phyloP scores from a whole-genome alignment of 2,329 filamentous ascomycete species.

The Aspergillus pseudoglaucus region DNA sequence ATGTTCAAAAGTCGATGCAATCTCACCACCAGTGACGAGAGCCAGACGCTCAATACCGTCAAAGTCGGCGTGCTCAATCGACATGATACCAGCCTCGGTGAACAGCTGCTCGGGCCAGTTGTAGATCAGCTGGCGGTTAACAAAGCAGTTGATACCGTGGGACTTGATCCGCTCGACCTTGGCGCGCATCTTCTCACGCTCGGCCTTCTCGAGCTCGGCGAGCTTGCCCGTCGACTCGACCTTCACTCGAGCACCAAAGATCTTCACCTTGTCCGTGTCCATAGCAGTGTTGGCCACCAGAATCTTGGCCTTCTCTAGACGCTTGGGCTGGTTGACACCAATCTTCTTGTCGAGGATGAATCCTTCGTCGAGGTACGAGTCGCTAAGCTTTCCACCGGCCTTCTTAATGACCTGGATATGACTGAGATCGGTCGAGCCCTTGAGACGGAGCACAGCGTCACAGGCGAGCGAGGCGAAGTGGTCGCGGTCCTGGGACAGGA shows the following conservation, averaged over 20 bases:
- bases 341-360: slow-evolving; percentile 99
- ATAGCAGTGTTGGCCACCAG: slow-evolving; percentile 96
- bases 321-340: slow-evolving; percentile 95
- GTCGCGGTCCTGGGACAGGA: slow-evolving; percentile 85
- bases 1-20: slow-evolving; percentile 95
- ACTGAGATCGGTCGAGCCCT: slow-evolving; percentile 85
- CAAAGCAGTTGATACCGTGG: slow-evolving; percentile 99
- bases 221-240: slow-evolving; percentile 94
- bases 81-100: slow-evolving; percentile 94
- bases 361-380: slow-evolving; percentile 95
- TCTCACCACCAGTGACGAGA: slow-evolving; percentile 93
- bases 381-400: slow-evolving; percentile 91
- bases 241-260: slow-evolving; percentile 95
- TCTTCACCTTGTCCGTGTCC: slow-evolving; percentile 99
- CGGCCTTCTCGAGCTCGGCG: slow-evolving; percentile 95
- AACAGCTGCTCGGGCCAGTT: slow-evolving; percentile 99
- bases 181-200: slow-evolving; percentile 98
- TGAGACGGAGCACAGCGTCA: slow-evolving; percentile 84
- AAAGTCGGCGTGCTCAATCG: slow-evolving; percentile 98
- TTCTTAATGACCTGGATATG: slow-evolving; percentile 99
- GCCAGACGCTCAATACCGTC: slow-evolving; percentile 94
- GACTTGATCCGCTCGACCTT: slow-evolving; percentile 99
- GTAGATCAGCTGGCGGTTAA: slow-evolving; percentile 98
- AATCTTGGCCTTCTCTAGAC: slow-evolving; percentile 96
- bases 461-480: slow-evolving; percentile 86